Percentiles rank a stretch among this genome's conserved stretches.
phyloP scores from a whole-genome alignment of 139 green algal genomes.

The Dunaliella sp. region DNA sequence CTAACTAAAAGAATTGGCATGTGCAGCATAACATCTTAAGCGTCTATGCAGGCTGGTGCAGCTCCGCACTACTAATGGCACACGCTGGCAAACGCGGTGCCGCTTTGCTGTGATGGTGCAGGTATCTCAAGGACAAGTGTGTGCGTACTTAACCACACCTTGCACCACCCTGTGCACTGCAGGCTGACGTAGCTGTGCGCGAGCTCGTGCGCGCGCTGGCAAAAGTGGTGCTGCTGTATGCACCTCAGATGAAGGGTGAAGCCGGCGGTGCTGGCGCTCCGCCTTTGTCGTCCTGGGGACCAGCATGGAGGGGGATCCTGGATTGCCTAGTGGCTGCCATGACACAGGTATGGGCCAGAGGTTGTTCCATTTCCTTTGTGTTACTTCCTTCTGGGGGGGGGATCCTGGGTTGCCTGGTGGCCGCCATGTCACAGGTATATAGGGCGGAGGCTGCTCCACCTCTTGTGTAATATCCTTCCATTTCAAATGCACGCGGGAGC shows the following conservation, averaged over 20 bases:
- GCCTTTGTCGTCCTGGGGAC: not conserved
- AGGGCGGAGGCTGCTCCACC: too few relatives aligned
- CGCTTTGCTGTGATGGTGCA: too few relatives aligned
- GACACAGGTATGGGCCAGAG: not conserved
- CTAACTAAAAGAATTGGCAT: too few relatives aligned
- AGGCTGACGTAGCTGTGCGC: slow-evolving; percentile 45
- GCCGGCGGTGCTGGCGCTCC: not conserved
- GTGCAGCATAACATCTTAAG: too few relatives aligned
- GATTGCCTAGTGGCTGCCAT: slow-evolving; percentile 15
- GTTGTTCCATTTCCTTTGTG: not conserved
- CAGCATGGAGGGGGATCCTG: slow-evolving; percentile 18
- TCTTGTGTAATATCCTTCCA: too few relatives aligned
- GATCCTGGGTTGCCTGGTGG: slow-evolving; percentile 17
- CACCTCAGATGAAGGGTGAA: slow-evolving; percentile 2
- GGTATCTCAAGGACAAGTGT: too few relatives aligned
- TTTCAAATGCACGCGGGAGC: too few relatives aligned
- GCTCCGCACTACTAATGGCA: too few relatives aligned
- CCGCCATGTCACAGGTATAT: slow-evolving; percentile 6
- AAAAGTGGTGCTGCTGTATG: slow-evolving; percentile 60
- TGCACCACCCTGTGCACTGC: not conserved
- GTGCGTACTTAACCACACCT: too few relatives aligned
- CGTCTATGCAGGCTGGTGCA: too few relatives aligned
- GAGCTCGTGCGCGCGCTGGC: slow-evolving; percentile 53
- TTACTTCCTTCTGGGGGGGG: not conserved
- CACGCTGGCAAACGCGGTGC: too few relatives aligned